Evolutionary conservation across 768 basidiomycete species (phyloP).

Genomic region (Hydnomerulius pinastri): DNA sequence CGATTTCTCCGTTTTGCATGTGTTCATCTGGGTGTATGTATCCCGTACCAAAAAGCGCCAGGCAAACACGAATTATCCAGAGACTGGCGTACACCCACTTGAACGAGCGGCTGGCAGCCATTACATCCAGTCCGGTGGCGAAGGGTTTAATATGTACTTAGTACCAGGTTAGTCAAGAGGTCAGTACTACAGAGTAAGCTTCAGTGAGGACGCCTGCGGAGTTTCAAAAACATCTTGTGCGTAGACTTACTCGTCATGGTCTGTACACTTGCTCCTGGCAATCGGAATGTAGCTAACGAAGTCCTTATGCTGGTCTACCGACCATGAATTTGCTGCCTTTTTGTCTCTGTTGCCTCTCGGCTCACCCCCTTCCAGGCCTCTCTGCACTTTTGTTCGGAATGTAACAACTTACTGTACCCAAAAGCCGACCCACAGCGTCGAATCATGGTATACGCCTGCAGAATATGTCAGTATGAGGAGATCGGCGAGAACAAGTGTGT

Average conservation of each 20-base stretch:
- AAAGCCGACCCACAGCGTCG: constrained; percentile 86
- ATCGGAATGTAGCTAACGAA: constrained; percentile 16
- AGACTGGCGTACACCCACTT: constrained; percentile 21
- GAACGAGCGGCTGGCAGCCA: constrained; percentile 18
- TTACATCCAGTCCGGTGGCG: neutral
- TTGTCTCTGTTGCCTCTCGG: neutral
- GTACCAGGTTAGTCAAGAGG: no score
- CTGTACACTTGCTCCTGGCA: constrained; percentile 16
- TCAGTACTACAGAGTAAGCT: no score
- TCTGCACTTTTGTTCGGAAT: constrained; percentile 90
- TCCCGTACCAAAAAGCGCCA: constrained; percentile 36
- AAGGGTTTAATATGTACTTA: no score
- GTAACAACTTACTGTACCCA: constrained; percentile 93
- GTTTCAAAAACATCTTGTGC: constrained; percentile 28
- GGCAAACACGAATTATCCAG: constrained; percentile 29
- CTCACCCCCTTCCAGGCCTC: constrained; percentile 60
- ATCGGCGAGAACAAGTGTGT: constrained; percentile 86
- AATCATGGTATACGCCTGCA: constrained; percentile 87
- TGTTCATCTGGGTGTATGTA: constrained; percentile 46
- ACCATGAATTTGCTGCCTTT: neutral
- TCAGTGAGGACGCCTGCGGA: constrained; percentile 23
- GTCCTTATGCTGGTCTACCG: neutral
- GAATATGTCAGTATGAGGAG: constrained; percentile 88
- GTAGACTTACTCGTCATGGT: constrained; percentile 21
- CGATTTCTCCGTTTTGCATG: constrained; percentile 42